These are phyloP conservation scores for Cryphonectria carpinicola DNA, from an alignment of 2,329 filamentous ascomycete genomes.

Conservation along the genomic window DNA sequence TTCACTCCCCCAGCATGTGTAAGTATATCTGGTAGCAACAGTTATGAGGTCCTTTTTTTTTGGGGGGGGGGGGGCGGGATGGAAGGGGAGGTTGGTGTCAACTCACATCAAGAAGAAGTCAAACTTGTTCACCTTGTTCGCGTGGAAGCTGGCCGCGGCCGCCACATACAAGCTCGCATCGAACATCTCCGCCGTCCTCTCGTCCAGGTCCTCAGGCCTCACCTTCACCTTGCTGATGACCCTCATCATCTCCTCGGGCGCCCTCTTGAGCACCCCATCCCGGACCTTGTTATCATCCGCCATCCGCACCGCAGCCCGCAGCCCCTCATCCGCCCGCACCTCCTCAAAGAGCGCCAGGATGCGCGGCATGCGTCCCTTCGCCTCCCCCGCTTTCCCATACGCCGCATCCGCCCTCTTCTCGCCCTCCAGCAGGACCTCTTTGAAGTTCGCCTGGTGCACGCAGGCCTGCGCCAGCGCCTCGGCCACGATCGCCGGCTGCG, in stretches of 20 bases:
- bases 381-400: conserved; percentile 35
- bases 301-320: conserved; percentile 56
- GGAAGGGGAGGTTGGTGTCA: neutral
- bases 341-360: conserved; percentile 66
- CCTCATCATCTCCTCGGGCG: conserved; percentile 64
- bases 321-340: conserved; percentile 57
- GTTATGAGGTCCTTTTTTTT: neutral
- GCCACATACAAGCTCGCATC: conserved; percentile 60
- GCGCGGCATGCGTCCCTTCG: conserved; percentile 38
- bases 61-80: neutral
- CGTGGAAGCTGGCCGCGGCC: conserved; percentile 62
- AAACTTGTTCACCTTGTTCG: conserved; percentile 69
- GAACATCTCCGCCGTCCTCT: conserved; percentile 66
- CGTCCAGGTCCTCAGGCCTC: conserved; percentile 57
- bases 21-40: conserved; percentile 31
- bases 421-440: conserved; percentile 55
- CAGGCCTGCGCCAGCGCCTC: conserved; percentile 78
- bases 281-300: conserved; percentile 65
- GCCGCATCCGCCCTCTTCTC: conserved; percentile 50
- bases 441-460: conserved; percentile 65
- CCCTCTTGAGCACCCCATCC: conserved; percentile 69
- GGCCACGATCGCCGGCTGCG: conserved; percentile 79
- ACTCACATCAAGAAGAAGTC: conserved; percentile 76
- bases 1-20: neutral
- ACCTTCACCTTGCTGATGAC: conserved; percentile 64